Evolutionary conservation across 306 rosid genomes (phyloP), one percentile per base, ranked within the genome.

Genomic region (Cercis canadensis): DNA sequence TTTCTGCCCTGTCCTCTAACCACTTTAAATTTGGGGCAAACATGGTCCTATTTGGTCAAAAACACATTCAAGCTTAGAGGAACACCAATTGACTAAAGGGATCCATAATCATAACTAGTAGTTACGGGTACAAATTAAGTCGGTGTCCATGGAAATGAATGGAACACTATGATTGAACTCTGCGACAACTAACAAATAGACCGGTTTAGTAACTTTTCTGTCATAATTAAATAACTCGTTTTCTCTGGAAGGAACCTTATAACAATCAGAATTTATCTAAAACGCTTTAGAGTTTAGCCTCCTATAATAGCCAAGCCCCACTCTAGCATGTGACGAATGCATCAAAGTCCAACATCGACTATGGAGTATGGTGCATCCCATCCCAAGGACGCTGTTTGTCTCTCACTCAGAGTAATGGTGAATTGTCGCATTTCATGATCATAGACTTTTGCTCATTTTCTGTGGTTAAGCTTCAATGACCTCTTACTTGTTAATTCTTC

Each of bases 131-230:
- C 77, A 74, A 56, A 24, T 24, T 24, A 24, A 66, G 83, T 66
- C 76, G 32, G 72, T 78, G 73, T 73, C 72, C 24, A 63, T 36
- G 65, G 18, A 67, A 40, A 14, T 36, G 18, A 17, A 66, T 65
- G 69, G 29, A 46, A 74, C 62, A 44, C 44, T 36, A 65, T 68
- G 77, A 77, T 69, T 51, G 52, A 67, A 69, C 79, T 60, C 43
- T 16, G 60, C 69, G 64, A 33, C 86, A 57, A 62, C 80, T 61
- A 63, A 61, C 82, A 64, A 61, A 51, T 31, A 37, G 56, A 70
- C 15, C 52, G 41, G 8, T 12, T 16, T 8, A 3, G 18, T 52
- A 17, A 67, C 51, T 67, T 66, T 33, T 39, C 21, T 9, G 19
- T 17, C 49, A 51, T 34, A 32, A 36, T 46, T 21, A 49, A 41